These are phyloP conservation scores for Ophiocordyceps camponoti-floridani DNA, from an alignment of 2,329 filamentous ascomycete genomes.

Conservation along the genomic window DNA sequence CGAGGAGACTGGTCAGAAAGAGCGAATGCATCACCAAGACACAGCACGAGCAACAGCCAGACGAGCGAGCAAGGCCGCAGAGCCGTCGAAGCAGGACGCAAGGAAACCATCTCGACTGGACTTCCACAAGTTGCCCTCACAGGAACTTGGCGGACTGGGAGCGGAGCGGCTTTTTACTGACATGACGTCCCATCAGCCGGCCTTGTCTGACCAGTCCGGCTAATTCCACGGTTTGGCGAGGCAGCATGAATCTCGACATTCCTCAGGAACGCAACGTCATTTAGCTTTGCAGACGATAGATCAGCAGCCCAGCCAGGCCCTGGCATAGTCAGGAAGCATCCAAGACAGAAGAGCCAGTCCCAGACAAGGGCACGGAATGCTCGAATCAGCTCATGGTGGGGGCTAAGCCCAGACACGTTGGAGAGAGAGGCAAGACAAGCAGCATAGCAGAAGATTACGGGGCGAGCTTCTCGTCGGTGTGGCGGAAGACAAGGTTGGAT, in stretches of 20 bases:
- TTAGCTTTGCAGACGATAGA: background rate
- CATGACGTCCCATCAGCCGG: background rate
- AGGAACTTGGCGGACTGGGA: background rate
- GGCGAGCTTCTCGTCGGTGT: too few species aligned
- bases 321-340: background rate
- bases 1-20: background rate
- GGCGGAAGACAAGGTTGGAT: too few species aligned
- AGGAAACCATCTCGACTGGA: background rate
- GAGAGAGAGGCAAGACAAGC: too few species aligned
- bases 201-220: background rate
- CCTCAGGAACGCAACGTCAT: background rate
- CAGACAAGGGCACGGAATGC: background rate
- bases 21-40: constrained; percentile 1
- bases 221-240: background rate
- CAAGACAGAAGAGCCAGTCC: background rate
- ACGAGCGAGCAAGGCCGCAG: background rate
- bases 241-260: background rate
- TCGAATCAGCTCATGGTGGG: background rate
- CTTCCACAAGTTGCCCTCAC: background rate
- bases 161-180: background rate
- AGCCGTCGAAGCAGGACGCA: background rate
- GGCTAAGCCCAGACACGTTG: too few species aligned
- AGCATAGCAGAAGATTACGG: too few species aligned
- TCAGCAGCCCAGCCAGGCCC: background rate
- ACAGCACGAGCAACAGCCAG: constrained; percentile 2